Percentiles rank a stretch among this genome's conserved stretches.
These are phyloP conservation scores for Apiospora phragmitis DNA, from an alignment of 2,329 filamentous ascomycete species.

Conservation along the genomic window DNA sequence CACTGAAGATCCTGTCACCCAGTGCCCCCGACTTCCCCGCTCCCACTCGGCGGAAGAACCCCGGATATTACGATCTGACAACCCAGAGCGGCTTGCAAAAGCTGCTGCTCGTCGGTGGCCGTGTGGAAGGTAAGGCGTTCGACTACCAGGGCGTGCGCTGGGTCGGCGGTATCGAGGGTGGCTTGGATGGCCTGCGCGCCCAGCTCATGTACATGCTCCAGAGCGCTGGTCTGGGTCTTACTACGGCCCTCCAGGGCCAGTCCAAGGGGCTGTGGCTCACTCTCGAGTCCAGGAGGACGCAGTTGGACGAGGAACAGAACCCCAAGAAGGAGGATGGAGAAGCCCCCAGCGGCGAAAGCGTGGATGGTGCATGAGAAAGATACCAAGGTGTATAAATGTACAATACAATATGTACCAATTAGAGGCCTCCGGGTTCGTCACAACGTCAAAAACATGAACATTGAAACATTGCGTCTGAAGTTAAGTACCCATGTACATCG, in stretches of 20 bases:
- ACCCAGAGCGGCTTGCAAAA: conserved; percentile 86
- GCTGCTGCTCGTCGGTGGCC: conserved; percentile 80
- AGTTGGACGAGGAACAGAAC: conserved; percentile 72
- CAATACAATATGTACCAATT: conserved; percentile 10
- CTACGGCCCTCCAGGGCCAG: conserved; percentile 76
- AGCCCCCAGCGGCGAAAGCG: conserved; percentile 14
- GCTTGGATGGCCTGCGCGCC: conserved; percentile 75
- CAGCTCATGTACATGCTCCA: conserved; percentile 83
- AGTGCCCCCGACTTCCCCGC: conserved; percentile 72
- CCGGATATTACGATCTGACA: conserved; percentile 75
- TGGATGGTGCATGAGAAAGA: conserved; percentile 23
- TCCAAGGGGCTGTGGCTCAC: conserved; percentile 84
- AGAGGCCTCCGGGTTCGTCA: background rate
- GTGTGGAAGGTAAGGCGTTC: conserved; percentile 83
- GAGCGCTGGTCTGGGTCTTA: conserved; percentile 74
- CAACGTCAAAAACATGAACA: background rate
- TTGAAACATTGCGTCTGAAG: background rate
- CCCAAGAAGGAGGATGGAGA: conserved; percentile 32
- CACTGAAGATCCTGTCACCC: conserved; percentile 76
- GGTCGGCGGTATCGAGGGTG: conserved; percentile 76
- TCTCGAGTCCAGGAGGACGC: conserved; percentile 76
- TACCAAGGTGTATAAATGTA: conserved; percentile 22
- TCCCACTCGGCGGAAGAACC: conserved; percentile 72
- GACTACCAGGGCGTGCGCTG: conserved; percentile 68
- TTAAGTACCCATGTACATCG: background rate